Evolutionary conservation across 352 stramenopile genomes (phyloP).

Genomic region (Phytophthora citricola): DNA sequence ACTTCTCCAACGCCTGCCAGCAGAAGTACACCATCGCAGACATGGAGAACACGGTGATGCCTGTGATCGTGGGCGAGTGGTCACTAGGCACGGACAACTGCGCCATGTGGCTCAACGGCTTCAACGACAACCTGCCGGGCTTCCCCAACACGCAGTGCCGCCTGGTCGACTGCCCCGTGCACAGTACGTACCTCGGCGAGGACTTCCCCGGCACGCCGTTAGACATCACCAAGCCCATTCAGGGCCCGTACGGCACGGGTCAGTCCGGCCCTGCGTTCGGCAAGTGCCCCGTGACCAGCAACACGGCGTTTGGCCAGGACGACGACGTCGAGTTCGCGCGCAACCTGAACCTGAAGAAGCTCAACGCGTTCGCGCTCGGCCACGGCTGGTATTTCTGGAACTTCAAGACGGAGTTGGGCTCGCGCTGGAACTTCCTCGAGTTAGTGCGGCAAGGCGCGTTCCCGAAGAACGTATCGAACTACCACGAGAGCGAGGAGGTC

Average conservation of each 20-base stretch:
- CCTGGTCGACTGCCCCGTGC: background rate
- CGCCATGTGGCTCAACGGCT: background rate
- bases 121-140: background rate
- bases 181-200: background rate
- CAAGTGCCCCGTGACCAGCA: background rate
- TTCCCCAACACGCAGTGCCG: slow-evolving; percentile 1
- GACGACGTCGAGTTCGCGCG: slow-evolving; percentile 9
- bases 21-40: slow-evolving; percentile 1
- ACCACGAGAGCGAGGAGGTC: slow-evolving; percentile 42
- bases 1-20: slow-evolving; percentile 25
- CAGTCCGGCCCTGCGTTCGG: background rate
- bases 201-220: background rate
- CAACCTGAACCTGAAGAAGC: slow-evolving; percentile 89
- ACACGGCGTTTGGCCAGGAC: background rate
- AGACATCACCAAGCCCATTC: background rate
- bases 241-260: slow-evolving; percentile 1
- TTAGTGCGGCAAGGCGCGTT: slow-evolving; percentile 56
- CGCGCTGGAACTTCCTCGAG: slow-evolving; percentile 88
- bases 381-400: slow-evolving; percentile 94
- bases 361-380: slow-evolving; percentile 88
- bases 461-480: slow-evolving; percentile 68
- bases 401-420: slow-evolving; percentile 51
- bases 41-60: background rate
- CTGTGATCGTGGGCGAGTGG: background rate
- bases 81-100: background rate